phyloP scores from a whole-genome alignment of 1,284 basidiomycete species.

The Termitomyces sp. region DNA sequence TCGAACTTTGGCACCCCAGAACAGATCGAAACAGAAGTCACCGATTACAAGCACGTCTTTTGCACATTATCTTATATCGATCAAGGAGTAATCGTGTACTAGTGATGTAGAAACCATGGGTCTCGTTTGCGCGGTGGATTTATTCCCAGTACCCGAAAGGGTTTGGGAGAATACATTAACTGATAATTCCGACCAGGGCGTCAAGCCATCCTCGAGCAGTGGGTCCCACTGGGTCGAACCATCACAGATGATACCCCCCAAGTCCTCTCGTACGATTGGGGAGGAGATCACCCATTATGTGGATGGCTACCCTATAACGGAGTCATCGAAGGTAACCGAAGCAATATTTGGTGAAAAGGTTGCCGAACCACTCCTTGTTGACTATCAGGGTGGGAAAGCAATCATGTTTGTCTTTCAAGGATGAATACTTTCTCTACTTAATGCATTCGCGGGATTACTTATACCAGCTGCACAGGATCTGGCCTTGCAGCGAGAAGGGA shows the following conservation, averaged over 20 bases:
- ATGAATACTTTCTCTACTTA: slow-evolving; percentile 21
- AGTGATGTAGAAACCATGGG: slow-evolving; percentile 45
- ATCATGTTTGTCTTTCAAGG: slow-evolving; percentile 72
- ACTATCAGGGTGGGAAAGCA: slow-evolving; percentile 51
- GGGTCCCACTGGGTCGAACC: background rate
- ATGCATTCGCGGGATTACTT: background rate
- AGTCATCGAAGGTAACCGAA: slow-evolving; percentile 47
- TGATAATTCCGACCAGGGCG: slow-evolving; percentile 6
- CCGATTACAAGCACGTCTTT: slow-evolving; percentile 10
- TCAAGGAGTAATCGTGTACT: background rate
- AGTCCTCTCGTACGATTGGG: background rate
- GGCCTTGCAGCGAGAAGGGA: slow-evolving; percentile 61
- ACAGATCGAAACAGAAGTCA: slow-evolving; percentile 36
- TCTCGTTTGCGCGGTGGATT: slow-evolving; percentile 55
- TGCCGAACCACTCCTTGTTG: slow-evolving; percentile 54
- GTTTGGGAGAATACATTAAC: slow-evolving; percentile 3
- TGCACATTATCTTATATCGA: background rate
- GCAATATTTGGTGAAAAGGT: slow-evolving; percentile 60
- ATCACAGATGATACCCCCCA: background rate
- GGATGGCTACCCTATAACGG: slow-evolving; percentile 36
- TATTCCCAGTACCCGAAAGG: slow-evolving; percentile 41
- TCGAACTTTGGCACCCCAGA: slow-evolving; percentile 34
- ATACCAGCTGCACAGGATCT: slow-evolving; percentile 43
- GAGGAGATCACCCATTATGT: slow-evolving; percentile 29
- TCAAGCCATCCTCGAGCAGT: background rate